Evolutionary conservation across 352 stramenopile species (phyloP), one percentile per base, ranked within the genome.

Genomic region (Phytophthora hibernalis): DNA sequence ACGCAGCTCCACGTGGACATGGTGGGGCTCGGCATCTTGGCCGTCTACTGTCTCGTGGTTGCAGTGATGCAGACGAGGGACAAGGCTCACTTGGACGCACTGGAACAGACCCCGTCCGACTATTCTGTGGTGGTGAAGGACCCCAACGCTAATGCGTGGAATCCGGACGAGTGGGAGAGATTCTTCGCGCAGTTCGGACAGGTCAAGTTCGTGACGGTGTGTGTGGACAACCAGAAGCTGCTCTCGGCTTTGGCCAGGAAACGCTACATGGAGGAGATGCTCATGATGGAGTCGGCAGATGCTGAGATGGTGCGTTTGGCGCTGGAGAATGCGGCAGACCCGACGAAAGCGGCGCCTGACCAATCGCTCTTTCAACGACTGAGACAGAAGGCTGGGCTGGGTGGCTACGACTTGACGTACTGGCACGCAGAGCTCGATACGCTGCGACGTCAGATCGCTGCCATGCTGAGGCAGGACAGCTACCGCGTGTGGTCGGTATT

Each of bases 41-140:
- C 57, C 12, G 10, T 83, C 30, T 91, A 89, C 68, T 80, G 78
- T 50, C 28, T 89, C 2, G 58, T 80, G 40, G 67, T 70, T 1
- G 72, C 62, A 8, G 50, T 83, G n/a, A 61, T 79, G 21, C 80
- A 89, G 59, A 74, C 72, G 33, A 70, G 72, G 13, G 68, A 74
- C 21, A 78, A 87, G 50, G 66, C 66, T 10, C 77, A 70, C 28
- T 66, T 92, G 35, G 81, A 90, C 54, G 76, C 74, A 21, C 63
- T 83, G 58, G 71, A 90, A 49, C 85, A 93, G 54, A 93, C 86
- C 0, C 59, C 83, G 5, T 74, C 86, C 15, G 87, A 95, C 61
- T 95, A 95, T 65, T 77, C 79, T 12, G 55, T 95, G 9, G 64
- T 91, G 12, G 71, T 95, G 26, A 85, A 91, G 35, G 87, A 95